Base-by-base conservation (phyloP, 176 grass and related monocot species). In the Melocanna baccifera region DNA sequence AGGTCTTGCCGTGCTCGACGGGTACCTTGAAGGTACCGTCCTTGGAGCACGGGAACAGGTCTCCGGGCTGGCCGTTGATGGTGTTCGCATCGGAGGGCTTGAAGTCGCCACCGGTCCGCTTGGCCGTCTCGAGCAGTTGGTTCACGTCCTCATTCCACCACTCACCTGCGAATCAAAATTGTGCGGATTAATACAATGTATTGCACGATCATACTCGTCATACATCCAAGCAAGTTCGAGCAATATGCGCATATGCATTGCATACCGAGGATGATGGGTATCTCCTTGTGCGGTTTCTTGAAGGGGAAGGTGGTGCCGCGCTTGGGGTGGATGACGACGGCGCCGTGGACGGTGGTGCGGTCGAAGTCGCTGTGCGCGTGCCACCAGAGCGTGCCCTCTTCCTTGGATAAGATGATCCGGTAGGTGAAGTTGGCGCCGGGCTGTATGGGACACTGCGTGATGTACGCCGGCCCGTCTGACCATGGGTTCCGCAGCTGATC, bases 371-470 rank as follows among this genome's bases (percentile, higher is more conserved):
- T 88, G 73, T 90, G 92, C 2, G 90, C 90, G 34, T 94, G 92
- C 90, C 94, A 97, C 74, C 87, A 84, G 0, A 94, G 73, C 1
- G 94, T 97, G 71, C 94, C 94, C 10, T 90, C 87, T 57, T 94
- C 89, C 43, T 75, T 81, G 23, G 73, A 75, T 26, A 97, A 45
- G 39, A 87, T 74, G 46, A 97, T 45, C n/a, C 68, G 58, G 69
- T 97, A 90, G 20, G 86, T 85, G 79, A 88, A 77, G 67, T 51
- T 88, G 72, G 26, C 65, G 12, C 88, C 73, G 3, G 88, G 78
- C 37, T n/a, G n/a, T n/a, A n/a, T n/a, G n/a, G n/a, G n/a, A n/a
- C 92, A 94, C 67, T 94, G 92, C 39, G 92, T 94, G 50, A 94
- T 77, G 83, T 91, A 94, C 36, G 89, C 89, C 51, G 92, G 92